Conservation (phyloP, 345 rosid species). For the Eucalyptus sp. region DNA sequence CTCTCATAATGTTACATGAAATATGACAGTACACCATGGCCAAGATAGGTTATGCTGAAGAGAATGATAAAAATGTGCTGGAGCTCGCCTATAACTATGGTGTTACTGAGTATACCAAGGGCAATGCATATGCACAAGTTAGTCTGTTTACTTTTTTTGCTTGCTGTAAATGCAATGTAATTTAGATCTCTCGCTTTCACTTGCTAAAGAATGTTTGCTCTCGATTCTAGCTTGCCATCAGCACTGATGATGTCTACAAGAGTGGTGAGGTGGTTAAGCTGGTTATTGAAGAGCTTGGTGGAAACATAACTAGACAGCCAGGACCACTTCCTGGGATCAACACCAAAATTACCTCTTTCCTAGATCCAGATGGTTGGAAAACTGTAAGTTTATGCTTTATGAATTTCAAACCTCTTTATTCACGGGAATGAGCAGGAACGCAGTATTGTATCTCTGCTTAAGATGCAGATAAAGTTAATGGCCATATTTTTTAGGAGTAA, state of each 20-base stretch:
- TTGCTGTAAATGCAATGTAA: background rate
- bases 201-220: background rate
- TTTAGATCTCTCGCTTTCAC: background rate
- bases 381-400: constrained; percentile 31
- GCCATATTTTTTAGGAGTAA: background rate
- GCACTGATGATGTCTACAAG: constrained; percentile 92
- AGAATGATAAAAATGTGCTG: constrained; percentile 56
- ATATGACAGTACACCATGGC: constrained; percentile 61
- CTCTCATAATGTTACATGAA: background rate
- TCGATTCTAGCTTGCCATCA: constrained; percentile 46
- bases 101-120: constrained; percentile 89
- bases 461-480: background rate
- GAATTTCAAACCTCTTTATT: background rate
- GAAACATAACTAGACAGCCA: constrained; percentile 74
- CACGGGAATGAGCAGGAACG: background rate
- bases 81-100: constrained; percentile 79
- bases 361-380: constrained; percentile 98
- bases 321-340: constrained; percentile 87
- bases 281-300: constrained; percentile 79
- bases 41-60: constrained; percentile 82
- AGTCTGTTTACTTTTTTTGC: background rate
- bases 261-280: constrained; percentile 75
- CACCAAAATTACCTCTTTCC: constrained; percentile 77
- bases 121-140: constrained; percentile 93
- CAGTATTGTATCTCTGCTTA: background rate